Percentiles rank a stretch among this genome's conserved stretches.
Evolutionary conservation across 441 rosid species (phyloP).

Genomic region (Populus tomentosa): DNA sequence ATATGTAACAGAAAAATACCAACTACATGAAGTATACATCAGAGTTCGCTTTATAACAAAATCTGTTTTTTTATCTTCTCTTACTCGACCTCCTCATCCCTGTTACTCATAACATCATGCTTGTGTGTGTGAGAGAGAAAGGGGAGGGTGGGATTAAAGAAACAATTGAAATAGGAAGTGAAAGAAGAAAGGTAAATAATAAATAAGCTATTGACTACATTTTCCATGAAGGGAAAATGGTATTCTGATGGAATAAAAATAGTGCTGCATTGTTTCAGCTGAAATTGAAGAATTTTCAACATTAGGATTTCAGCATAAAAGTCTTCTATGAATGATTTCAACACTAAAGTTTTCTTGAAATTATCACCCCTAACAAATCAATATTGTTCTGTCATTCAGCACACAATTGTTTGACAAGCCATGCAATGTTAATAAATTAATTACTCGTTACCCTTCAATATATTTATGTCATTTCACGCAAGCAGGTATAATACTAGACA

Average conservation of each 20-base stretch:
- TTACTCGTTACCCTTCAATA: not conserved
- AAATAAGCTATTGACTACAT: not conserved
- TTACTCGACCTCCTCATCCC: not conserved
- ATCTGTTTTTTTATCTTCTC: not conserved
- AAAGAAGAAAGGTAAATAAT: not conserved
- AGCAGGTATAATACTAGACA: slow-evolving; percentile 8
- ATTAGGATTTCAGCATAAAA: not conserved
- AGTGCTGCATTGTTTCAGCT: not conserved
- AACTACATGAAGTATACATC: not conserved
- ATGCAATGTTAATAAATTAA: not conserved
- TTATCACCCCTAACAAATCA: slow-evolving; percentile 5
- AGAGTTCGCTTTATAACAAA: not conserved
- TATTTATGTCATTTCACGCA: not conserved
- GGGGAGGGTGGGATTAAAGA: not conserved
- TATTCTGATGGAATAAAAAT: not conserved
- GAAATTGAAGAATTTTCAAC: not conserved
- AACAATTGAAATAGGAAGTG: not conserved
- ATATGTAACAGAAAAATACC: not conserved
- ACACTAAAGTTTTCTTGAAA: not conserved
- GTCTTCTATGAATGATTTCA: not conserved
- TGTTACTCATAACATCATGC: not conserved
- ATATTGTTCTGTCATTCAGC: not conserved
- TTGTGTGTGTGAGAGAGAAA: not conserved
- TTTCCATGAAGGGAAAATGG: not conserved
- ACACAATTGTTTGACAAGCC: not conserved